phyloP scores from a whole-genome alignment of 2,329 filamentous ascomycete species.

The Dactylellina drechsleri region DNA sequence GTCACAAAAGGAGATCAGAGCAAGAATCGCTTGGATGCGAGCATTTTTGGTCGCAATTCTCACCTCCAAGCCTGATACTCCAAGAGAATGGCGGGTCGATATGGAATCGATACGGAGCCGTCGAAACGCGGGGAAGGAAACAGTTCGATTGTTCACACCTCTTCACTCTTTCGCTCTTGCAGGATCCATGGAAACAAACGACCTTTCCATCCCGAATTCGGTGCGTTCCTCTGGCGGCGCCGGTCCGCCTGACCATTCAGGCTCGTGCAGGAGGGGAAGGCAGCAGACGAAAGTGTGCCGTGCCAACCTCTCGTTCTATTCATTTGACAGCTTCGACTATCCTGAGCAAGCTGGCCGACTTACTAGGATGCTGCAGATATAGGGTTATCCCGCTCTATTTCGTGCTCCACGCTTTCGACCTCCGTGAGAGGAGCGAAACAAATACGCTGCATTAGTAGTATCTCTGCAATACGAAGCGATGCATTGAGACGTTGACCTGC shows the following conservation, averaged over 20 bases:
- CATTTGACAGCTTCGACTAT: constrained; percentile 26
- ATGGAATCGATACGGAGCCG: constrained; percentile 45
- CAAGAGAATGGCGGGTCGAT: neutral
- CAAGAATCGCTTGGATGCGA: constrained; percentile 33
- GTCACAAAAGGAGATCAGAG: constrained; percentile 43
- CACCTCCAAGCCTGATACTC: constrained; percentile 3
- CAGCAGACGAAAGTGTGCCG: constrained; percentile 30
- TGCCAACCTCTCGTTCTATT: constrained; percentile 18
- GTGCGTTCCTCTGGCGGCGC: constrained; percentile 18
- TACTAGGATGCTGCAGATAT: constrained; percentile 44
- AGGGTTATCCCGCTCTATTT: constrained; percentile 37
- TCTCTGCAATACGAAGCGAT: constrained; percentile 53
- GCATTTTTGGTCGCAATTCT: constrained; percentile 15
- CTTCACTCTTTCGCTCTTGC: constrained; percentile 10
- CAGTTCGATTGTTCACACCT: constrained; percentile 21
- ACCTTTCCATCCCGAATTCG: constrained; percentile 38
- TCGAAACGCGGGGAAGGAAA: constrained; percentile 54
- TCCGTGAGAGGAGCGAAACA: constrained; percentile 15
- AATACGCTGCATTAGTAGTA: constrained; percentile 29
- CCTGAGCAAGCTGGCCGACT: constrained; percentile 1
- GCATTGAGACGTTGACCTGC: constrained; percentile 51
- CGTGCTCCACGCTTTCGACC: constrained; percentile 12
- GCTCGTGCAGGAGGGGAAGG: constrained; percentile 13
- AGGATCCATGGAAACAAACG: constrained; percentile 18
- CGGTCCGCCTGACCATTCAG: constrained; percentile 30